Evolutionary conservation across 257 asterid genomes (phyloP).

Genomic region (Rubia yunnanensis): DNA sequence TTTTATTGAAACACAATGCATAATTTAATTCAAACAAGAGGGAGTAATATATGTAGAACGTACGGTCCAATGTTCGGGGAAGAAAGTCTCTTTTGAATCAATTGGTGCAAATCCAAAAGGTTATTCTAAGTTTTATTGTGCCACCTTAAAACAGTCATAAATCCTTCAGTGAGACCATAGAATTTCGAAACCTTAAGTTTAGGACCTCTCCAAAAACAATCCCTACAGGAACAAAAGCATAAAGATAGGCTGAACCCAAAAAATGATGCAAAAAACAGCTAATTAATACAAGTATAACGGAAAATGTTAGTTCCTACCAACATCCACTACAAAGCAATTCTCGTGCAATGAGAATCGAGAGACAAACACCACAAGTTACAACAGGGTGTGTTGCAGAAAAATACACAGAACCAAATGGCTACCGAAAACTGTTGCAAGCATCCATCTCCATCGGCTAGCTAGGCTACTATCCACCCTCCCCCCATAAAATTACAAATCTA

Average conservation of each 20-base stretch:
- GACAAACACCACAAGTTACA: slow-evolving; percentile 4
- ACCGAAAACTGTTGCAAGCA: background rate
- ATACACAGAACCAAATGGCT: slow-evolving; percentile 6
- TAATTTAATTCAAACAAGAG: too few species aligned
- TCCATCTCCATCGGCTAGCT: slow-evolving; percentile 2
- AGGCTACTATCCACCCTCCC: background rate
- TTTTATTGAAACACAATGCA: too few species aligned
- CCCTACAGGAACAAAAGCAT: background rate
- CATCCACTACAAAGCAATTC: background rate
- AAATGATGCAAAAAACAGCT: background rate
- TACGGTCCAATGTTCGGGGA: background rate
- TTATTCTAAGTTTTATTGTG: too few species aligned
- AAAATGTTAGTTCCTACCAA: slow-evolving; percentile 4
- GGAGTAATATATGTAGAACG: too few species aligned
- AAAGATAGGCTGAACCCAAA: background rate
- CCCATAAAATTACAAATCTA: background rate
- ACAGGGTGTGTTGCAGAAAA: slow-evolving; percentile 4
- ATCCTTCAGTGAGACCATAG: too few species aligned
- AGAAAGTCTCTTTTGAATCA: background rate
- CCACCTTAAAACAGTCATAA: too few species aligned
- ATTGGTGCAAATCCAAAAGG: too few species aligned
- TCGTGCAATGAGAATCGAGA: background rate
- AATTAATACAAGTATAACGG: background rate
- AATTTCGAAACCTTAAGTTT: too few species aligned
- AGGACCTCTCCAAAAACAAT: background rate